phyloP scores from a whole-genome alignment of 2,329 filamentous ascomycete species.

The Hypoxylon sp. region DNA sequence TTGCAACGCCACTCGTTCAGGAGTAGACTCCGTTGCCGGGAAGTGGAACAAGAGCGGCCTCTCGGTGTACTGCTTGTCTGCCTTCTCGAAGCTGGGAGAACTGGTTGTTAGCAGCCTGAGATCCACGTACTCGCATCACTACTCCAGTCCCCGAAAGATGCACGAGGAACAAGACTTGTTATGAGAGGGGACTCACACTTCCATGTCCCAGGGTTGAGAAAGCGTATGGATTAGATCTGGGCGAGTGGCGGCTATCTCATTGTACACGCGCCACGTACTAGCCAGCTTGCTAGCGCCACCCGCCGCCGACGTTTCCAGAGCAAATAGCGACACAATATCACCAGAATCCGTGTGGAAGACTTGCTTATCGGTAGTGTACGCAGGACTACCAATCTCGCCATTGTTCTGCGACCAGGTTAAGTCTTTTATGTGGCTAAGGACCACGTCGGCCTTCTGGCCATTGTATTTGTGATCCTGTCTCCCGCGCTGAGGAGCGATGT shows the following conservation, averaged over 20 bases:
- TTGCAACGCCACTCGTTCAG: slow-evolving; percentile 70
- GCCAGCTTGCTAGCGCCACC: slow-evolving; percentile 71
- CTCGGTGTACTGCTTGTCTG: slow-evolving; percentile 59
- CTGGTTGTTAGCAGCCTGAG: slow-evolving; percentile 58
- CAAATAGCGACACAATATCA: slow-evolving; percentile 71
- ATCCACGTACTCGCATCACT: rapidly evolving
- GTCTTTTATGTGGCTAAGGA: slow-evolving; percentile 74
- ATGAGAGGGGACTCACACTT: slow-evolving; percentile 55
- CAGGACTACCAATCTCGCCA: slow-evolving; percentile 66
- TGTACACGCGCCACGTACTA: slow-evolving; percentile 72
- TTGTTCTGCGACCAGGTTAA: slow-evolving; percentile 55
- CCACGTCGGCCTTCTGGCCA: slow-evolving; percentile 64
- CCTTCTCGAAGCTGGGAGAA: slow-evolving; percentile 63
- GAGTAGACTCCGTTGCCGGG: slow-evolving; percentile 58
- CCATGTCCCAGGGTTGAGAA: slow-evolving; percentile 64
- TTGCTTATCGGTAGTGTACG: slow-evolving; percentile 72
- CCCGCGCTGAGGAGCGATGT: slow-evolving; percentile 67
- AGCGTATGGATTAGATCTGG: slow-evolving; percentile 72
- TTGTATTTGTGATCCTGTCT: slow-evolving; percentile 64
- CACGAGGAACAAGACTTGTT: neutral
- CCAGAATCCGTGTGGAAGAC: slow-evolving; percentile 73
- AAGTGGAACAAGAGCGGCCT: slow-evolving; percentile 70
- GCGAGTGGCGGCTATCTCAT: slow-evolving; percentile 69
- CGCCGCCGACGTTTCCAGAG: slow-evolving; percentile 63
- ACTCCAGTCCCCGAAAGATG: neutral